These are phyloP conservation scores for Phytopythium delawarense DNA, from an alignment of 352 stramenopile genomes.

Conservation along the genomic window DNA sequence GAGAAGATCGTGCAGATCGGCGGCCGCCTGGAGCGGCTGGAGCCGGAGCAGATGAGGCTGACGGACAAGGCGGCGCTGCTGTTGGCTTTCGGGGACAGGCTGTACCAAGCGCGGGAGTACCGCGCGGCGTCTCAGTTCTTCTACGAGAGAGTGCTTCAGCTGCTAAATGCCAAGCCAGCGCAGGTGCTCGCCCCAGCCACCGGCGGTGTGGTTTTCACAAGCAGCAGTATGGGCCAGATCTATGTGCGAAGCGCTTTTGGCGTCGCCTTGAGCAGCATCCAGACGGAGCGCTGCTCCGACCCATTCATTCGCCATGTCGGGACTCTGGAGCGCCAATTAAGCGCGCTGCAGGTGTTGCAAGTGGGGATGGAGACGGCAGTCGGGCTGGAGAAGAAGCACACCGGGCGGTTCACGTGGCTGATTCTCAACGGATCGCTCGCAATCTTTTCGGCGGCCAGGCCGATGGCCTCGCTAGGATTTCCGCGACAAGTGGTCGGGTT, in stretches of 20 bases:
- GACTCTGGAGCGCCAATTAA: constrained; percentile 45
- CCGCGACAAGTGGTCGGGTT: constrained; percentile 45
- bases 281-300: constrained; percentile 29
- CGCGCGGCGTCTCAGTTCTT: constrained; percentile 43
- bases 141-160: constrained; percentile 32
- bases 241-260: constrained; percentile 46
- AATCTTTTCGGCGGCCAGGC: constrained; percentile 46
- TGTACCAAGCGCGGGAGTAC: constrained; percentile 42
- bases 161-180: not conserved
- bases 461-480: constrained; percentile 46
- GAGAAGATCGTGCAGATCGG: constrained; percentile 40
- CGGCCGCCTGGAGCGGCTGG: constrained; percentile 24
- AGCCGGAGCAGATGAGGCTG: constrained; percentile 21
- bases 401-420: constrained; percentile 44
- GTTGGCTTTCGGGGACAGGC: constrained; percentile 43
- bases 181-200: not conserved
- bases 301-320: constrained; percentile 35
- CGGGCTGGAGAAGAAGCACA: constrained; percentile 25
- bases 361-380: constrained; percentile 39
- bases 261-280: constrained; percentile 36
- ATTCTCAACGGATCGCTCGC: constrained; percentile 63
- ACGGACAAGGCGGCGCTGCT: constrained; percentile 39
- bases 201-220: not conserved
- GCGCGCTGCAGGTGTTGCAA: constrained; percentile 29
- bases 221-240: constrained; percentile 14